phyloP scores from a whole-genome alignment of 169 alveolate genomes.

The Plasmodium fragile region DNA sequence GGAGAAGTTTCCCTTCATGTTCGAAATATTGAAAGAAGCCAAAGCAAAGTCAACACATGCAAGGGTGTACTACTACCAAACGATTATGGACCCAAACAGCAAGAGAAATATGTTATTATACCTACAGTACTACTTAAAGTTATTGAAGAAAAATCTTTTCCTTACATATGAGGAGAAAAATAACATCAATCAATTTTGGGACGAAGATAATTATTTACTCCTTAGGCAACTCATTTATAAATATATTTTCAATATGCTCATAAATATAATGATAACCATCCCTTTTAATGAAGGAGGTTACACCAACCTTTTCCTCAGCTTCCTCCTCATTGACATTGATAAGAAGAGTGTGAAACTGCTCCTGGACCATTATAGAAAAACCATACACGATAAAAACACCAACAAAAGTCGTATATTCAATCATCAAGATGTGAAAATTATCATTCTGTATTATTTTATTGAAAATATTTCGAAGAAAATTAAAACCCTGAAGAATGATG shows the following conservation, averaged over 20 bases:
- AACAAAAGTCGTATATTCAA: slow-evolving; percentile 76
- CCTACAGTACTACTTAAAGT: slow-evolving; percentile 62
- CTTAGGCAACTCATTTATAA: slow-evolving; percentile 56
- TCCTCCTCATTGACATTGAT: slow-evolving; percentile 58
- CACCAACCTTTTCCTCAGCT: slow-evolving; percentile 48
- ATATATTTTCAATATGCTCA: slow-evolving; percentile 60
- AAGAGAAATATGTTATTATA: slow-evolving; percentile 69
- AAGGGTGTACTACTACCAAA: slow-evolving; percentile 43
- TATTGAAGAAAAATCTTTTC: slow-evolving; percentile 29
- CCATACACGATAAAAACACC: slow-evolving; percentile 76
- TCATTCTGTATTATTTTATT: slow-evolving; percentile 66
- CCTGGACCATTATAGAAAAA: slow-evolving; percentile 71
- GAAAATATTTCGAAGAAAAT: slow-evolving; percentile 76
- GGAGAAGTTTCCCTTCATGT: slow-evolving; percentile 66
- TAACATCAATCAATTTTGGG: slow-evolving; percentile 39
- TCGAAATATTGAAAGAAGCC: slow-evolving; percentile 47
- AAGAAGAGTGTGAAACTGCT: slow-evolving; percentile 49
- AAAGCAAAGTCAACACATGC: slow-evolving; percentile 20
- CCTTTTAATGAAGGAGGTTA: slow-evolving; percentile 62
- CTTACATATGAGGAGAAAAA: slow-evolving; percentile 40
- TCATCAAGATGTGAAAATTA: slow-evolving; percentile 73
- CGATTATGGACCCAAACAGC: slow-evolving; percentile 57
- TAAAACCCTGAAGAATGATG: slow-evolving; percentile 70
- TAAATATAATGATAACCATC: slow-evolving; percentile 72
- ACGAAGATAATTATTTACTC: slow-evolving; percentile 38